A percentile compares a stretch with the other conserved stretches of the same genome.
phyloP scores from a whole-genome alignment of 495 filamentous ascomycete genomes.

The Zalerion maritima region DNA sequence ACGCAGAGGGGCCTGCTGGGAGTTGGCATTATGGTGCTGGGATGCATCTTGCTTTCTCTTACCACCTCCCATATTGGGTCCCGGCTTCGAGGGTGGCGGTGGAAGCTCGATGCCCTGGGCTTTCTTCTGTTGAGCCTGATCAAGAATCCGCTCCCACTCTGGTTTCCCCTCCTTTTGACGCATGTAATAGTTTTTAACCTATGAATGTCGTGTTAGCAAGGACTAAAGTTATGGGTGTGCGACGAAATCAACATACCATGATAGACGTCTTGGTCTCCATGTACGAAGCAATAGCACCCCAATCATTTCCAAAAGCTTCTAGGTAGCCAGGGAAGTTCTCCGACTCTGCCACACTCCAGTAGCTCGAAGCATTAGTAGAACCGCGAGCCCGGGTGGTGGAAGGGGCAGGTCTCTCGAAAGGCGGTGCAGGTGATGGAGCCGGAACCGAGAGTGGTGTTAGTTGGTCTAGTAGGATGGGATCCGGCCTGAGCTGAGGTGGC shows the following conservation, averaged over 20 bases:
- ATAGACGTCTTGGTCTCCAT: conserved; percentile 88
- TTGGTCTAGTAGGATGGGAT: conserved; percentile 17
- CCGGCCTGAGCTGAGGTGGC: conserved; percentile 33
- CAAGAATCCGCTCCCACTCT: conserved; percentile 54
- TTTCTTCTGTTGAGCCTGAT: conserved; percentile 56
- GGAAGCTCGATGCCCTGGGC: conserved; percentile 56
- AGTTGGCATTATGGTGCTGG: conserved; percentile 40
- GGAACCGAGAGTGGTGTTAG: conserved; percentile 4
- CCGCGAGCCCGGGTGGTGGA: conserved; percentile 27
- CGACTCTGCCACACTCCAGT: conserved; percentile 92
- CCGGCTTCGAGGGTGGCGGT: conserved; percentile 44
- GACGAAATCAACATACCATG: conserved; percentile 74
- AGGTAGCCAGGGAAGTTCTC: conserved; percentile 68
- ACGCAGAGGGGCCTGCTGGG: conserved; percentile 41
- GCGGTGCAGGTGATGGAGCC: conserved; percentile 20
- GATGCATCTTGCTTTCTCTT: conserved; percentile 33
- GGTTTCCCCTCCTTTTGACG: conserved; percentile 54
- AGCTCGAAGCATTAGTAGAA: conserved; percentile 65
- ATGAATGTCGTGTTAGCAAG: conserved; percentile 12
- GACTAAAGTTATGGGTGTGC: conserved; percentile 1
- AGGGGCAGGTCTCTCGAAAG: conserved; percentile 24
- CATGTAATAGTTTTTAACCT: conserved; percentile 90
- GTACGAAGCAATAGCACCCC: conserved; percentile 62
- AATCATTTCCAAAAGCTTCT: conserved; percentile 78
- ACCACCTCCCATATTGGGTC: conserved; percentile 32